phyloP scores from a whole-genome alignment of 495 filamentous ascomycete genomes.

The Friedmanniomyces endolithicus region DNA sequence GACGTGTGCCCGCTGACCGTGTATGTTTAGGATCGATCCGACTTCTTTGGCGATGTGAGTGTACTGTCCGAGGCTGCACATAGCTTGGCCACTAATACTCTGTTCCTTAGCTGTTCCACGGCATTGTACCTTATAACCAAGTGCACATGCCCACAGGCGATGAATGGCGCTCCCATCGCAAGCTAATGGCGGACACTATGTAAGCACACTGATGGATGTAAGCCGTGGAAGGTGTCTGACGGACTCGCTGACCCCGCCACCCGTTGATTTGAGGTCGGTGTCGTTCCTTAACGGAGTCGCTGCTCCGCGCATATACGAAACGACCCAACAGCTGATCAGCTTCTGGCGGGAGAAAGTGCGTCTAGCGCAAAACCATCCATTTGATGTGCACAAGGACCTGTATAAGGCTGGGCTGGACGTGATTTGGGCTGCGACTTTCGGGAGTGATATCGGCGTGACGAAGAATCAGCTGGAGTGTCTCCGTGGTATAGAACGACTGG shows the following conservation, averaged over 20 bases:
- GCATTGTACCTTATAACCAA: not conserved
- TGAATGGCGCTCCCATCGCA: not conserved
- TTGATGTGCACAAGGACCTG: not conserved
- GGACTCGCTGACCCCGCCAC: no score
- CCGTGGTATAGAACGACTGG: not conserved
- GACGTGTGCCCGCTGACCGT: not conserved
- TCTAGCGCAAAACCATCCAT: slow-evolving; percentile 4
- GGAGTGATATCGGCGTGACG: not conserved
- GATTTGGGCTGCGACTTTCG: slow-evolving; percentile 9
- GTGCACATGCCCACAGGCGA: slow-evolving; percentile 8
- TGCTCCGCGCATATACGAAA: not conserved
- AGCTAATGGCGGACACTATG: slow-evolving; percentile 8
- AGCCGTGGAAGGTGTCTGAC: no score
- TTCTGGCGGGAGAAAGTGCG: slow-evolving; percentile 6
- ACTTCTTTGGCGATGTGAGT: slow-evolving; percentile 8
- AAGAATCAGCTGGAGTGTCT: not conserved
- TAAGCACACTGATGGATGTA: no score
- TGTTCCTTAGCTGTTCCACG: not conserved
- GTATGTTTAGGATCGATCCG: slow-evolving; percentile 1
- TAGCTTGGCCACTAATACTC: not conserved
- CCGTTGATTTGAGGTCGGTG: no score
- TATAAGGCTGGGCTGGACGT: not conserved
- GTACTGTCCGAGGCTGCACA: not conserved
- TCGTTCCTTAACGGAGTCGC: slow-evolving; percentile 7
- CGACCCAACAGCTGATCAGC: not conserved